phyloP scores from a whole-genome alignment of 2,329 filamentous ascomycete species.

The Fusarium clavum region DNA sequence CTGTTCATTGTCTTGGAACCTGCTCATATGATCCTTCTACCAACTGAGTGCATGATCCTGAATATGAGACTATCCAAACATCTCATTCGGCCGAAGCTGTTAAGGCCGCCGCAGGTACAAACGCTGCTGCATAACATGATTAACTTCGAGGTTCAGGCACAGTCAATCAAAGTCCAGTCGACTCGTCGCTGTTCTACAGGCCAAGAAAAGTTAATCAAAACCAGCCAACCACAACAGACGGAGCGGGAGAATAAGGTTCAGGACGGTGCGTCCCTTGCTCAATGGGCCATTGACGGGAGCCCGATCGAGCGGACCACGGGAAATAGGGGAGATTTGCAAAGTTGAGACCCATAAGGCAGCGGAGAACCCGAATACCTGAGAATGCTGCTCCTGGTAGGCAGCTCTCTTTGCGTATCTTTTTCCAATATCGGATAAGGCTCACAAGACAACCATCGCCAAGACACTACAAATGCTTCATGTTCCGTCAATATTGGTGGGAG shows the following conservation, averaged over 20 bases:
- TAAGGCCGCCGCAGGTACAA: background rate
- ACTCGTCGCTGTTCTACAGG: background rate
- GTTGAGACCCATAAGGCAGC: background rate
- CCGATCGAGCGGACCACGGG: slow-evolving; percentile 4
- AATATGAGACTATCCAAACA: background rate
- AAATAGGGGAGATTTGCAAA: background rate
- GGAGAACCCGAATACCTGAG: slow-evolving; percentile 18
- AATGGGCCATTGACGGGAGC: slow-evolving; percentile 19
- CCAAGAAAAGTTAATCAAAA: background rate
- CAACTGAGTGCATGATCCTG: background rate
- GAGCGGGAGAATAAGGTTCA: slow-evolving; percentile 21
- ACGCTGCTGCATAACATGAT: background rate
- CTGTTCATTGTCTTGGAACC: background rate
- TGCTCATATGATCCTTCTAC: background rate
- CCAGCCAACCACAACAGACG: background rate
- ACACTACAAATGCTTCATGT: background rate
- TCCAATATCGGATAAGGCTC: background rate
- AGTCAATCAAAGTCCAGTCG: background rate
- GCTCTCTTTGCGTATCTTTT: background rate
- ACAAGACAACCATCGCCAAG: background rate
- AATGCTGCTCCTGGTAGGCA: background rate
- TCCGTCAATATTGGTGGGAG: background rate
- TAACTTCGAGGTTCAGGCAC: slow-evolving; percentile 1
- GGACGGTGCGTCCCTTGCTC: slow-evolving; percentile 9
- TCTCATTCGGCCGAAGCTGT: background rate